A percentile compares a stretch with the other conserved stretches of the same genome.
Evolutionary conservation across 2,329 filamentous ascomycete species (phyloP).

Genomic region (Raffaelea deltoideospora): DNA sequence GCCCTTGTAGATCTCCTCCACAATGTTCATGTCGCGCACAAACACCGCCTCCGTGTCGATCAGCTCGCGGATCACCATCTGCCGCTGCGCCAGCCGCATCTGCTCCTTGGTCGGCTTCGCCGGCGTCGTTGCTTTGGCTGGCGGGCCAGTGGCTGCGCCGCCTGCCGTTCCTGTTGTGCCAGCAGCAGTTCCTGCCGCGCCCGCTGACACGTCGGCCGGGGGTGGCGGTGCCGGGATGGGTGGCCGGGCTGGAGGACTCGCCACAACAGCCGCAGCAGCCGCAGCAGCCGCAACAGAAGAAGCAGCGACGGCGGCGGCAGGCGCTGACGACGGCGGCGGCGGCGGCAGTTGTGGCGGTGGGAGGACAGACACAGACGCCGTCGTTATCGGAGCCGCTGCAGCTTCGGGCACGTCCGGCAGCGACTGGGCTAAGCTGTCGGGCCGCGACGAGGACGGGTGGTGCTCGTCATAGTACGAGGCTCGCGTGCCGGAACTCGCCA

Average conservation of each 20-base stretch:
- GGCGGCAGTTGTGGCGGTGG: background rate
- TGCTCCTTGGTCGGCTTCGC: constrained; percentile 41
- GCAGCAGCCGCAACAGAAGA: background rate
- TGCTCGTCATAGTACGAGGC: constrained; percentile 23
- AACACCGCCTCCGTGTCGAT: constrained; percentile 87
- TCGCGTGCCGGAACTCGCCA: too few relatives aligned
- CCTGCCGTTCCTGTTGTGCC: background rate
- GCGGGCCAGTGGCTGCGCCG: background rate
- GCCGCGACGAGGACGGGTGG: constrained; percentile 26
- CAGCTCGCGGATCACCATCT: constrained; percentile 78
- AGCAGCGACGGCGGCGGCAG: background rate
- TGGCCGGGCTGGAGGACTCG: constrained; percentile 31
- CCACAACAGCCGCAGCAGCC: constrained; percentile 14
- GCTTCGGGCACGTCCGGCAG: constrained; percentile 26
- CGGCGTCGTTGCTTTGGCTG: too few relatives aligned
- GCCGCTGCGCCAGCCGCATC: constrained; percentile 63
- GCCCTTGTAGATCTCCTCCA: constrained; percentile 94
- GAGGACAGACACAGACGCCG: too few relatives aligned
- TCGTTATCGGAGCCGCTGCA: too few relatives aligned
- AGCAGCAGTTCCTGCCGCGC: constrained; percentile 1
- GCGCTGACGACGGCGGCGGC: too few relatives aligned
- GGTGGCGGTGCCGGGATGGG: background rate
- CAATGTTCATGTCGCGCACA: constrained; percentile 89
- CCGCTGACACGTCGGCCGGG: too few relatives aligned
- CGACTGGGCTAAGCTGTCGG: constrained; percentile 23